Base-by-base conservation (phyloP, 1,284 basidiomycete genomes). In the Naganishia albida region DNA sequence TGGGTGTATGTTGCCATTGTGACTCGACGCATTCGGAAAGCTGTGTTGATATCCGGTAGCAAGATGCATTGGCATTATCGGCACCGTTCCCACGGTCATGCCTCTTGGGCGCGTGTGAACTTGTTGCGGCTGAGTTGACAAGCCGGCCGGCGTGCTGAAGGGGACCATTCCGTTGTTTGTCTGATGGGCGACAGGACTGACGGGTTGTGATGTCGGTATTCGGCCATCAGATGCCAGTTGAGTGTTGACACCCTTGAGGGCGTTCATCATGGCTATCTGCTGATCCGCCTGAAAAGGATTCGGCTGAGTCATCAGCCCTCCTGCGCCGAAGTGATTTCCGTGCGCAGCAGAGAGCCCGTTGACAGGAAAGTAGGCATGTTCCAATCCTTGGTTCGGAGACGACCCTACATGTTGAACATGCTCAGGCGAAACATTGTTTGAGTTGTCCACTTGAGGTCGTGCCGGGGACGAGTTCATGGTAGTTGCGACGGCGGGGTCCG, bases 51-150 rank as follows among this genome's bases (percentile, higher is more conserved):
- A 63, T 42, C 40, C 40, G 23, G 34, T 44, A 34, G 30, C 39
- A 20, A 54, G 40, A 23, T 63, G 60, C 42, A 46, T 30, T 7
- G 49, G 60, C 20, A 52, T 23, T 2, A 63, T 42, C 39, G 60
- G 60, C 12, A 63, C 50, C 12, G 50, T 50, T 25, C 56, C 56
- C 18, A 59, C 64, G 13, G 64, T 52, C 51, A 52, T 63, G 26
- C 49, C 51, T 25, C 60, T 42, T 1, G 60, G 60, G 18, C 49
- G 18, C 7, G 60, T 52, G 20, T 44, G 50, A 13, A 44, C 49
- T 12, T 28, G 49, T n/a, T 63, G 60, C 3, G 49, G n/a, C 23
- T 51, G 60, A 43, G 30, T 63, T 8, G 60, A 39, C 25, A 54
- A 1, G 15, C 50, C 51, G 20, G 60, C 51, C 25, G 60, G 60